Evolutionary conservation across 345 rosid genomes (phyloP).

Genomic region (Ceriops zippeliana): DNA sequence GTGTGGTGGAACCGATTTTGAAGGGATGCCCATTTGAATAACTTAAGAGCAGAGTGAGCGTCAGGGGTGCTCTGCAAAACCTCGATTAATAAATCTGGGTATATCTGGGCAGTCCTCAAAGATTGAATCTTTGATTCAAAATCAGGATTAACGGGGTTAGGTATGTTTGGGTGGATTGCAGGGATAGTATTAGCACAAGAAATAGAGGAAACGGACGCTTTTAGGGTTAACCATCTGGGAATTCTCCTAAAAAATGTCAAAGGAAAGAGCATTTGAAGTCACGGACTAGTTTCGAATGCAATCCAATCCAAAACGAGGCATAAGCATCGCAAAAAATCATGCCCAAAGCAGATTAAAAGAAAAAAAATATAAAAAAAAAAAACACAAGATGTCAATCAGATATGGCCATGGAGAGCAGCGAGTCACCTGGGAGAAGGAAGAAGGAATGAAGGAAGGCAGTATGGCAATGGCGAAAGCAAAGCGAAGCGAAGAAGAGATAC

Average conservation of each 20-base stretch:
- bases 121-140: conserved; percentile 35
- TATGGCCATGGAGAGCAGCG: background rate
- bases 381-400: background rate
- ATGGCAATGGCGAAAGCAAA: no score
- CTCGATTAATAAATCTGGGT: conserved; percentile 37
- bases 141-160: conserved; percentile 16
- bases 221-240: conserved; percentile 24
- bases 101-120: conserved; percentile 31
- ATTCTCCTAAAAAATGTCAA: conserved; percentile 27
- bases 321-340: conserved; percentile 1
- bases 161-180: conserved; percentile 17
- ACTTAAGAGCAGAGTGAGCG: conserved; percentile 36
- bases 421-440: conserved; percentile 19
- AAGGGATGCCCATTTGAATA: conserved; percentile 51
- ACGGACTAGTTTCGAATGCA: background rate
- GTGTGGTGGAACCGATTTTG: conserved; percentile 45
- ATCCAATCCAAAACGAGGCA: background rate
- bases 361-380: no score
- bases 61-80: conserved; percentile 40
- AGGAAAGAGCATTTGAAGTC: conserved; percentile 22
- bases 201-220: conserved; percentile 29
- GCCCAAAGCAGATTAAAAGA: background rate
- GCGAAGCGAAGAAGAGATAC: background rate
- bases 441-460: background rate
- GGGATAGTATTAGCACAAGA: conserved; percentile 22